phyloP scores from a whole-genome alignment of 176 grass and related monocot species.

The Avena eriantha region DNA sequence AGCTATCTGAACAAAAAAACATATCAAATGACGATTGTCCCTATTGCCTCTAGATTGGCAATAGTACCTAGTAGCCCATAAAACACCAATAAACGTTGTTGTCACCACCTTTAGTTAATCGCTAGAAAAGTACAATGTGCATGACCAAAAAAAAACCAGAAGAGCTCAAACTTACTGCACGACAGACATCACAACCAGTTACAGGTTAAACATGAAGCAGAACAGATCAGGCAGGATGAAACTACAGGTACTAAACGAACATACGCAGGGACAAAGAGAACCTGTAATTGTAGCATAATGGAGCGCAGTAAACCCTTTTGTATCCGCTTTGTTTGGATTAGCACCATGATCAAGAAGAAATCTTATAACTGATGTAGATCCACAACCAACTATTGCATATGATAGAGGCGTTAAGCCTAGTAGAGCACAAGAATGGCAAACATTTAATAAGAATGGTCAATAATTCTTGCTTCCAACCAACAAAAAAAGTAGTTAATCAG shows the following conservation, averaged over 20 bases:
- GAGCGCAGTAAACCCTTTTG: background rate
- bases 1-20: background rate
- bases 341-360: conserved; percentile 26
- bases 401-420: background rate
- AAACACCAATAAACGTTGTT: background rate
- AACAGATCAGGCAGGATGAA: background rate
- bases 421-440: conserved; percentile 8
- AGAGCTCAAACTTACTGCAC: background rate
- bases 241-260: background rate
- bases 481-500: background rate
- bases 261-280: background rate
- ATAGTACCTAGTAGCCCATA: background rate
- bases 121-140: background rate
- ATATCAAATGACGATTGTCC: background rate
- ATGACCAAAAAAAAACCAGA: background rate
- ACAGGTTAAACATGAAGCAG: background rate
- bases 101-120: background rate
- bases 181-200: background rate
- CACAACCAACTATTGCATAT: conserved; percentile 9
- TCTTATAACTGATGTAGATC: background rate
- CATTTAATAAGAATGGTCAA: background rate
- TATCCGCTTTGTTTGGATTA: conserved; percentile 8
- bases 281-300: background rate
- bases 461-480: background rate
- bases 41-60: background rate